Percentiles rank a stretch among this genome's conserved stretches.
Conservation (phyloP, 2,329 filamentous ascomycete genomes). For the Arachnomyces sp. region DNA sequence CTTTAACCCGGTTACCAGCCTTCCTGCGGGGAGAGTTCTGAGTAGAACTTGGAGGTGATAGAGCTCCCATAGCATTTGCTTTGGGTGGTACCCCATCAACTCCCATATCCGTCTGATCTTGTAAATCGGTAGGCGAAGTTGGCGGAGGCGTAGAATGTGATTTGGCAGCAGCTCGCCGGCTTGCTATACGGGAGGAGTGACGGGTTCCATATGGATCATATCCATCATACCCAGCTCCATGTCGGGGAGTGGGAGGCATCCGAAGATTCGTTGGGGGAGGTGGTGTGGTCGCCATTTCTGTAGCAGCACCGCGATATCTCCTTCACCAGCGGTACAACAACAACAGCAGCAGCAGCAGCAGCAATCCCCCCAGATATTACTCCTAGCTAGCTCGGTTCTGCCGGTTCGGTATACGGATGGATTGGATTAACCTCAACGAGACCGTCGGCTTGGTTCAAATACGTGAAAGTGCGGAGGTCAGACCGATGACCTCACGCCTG, state of each 20-base stretch:
- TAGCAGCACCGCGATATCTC: neutral
- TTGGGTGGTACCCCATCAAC: slow-evolving; percentile 14
- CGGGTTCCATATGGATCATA: slow-evolving; percentile 33
- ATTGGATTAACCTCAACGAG: too few species aligned
- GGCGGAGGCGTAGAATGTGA: slow-evolving; percentile 25
- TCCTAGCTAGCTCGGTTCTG: too few species aligned
- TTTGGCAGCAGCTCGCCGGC: slow-evolving; percentile 16
- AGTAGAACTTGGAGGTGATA: slow-evolving; percentile 24
- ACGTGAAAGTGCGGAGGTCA: too few species aligned
- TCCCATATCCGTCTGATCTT: slow-evolving; percentile 11
- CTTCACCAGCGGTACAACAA: too few species aligned
- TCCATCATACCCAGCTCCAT: slow-evolving; percentile 37
- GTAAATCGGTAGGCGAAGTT: slow-evolving; percentile 15
- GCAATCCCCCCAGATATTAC: too few species aligned
- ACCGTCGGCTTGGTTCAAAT: too few species aligned
- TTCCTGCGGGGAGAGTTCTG: slow-evolving; percentile 22
- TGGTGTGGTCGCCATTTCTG: slow-evolving; percentile 38
- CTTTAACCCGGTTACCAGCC: slow-evolving; percentile 10
- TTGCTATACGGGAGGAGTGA: slow-evolving; percentile 32
- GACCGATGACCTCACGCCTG: too few species aligned
- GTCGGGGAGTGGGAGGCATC: slow-evolving; percentile 38
- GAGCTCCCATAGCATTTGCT: slow-evolving; percentile 14
- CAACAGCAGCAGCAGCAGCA: too few species aligned
- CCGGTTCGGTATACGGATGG: too few species aligned
- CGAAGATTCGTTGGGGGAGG: slow-evolving; percentile 31